A percentile compares a stretch with the other conserved stretches of the same genome.
Conservation (phyloP, 1,284 basidiomycete species). For the Hemileia vastatrix region DNA sequence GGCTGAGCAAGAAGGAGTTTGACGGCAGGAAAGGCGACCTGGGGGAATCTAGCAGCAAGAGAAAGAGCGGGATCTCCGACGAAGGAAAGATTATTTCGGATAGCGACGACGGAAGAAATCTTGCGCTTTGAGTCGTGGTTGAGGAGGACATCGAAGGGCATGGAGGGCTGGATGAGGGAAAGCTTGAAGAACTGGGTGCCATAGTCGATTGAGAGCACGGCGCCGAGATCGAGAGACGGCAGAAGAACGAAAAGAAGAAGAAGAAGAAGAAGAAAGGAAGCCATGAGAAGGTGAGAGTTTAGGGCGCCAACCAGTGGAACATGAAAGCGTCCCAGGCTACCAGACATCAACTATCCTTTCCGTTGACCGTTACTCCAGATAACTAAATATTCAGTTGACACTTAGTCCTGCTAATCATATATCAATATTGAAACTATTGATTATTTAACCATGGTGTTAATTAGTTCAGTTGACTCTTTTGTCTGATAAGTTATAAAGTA, state of each 20-base stretch:
- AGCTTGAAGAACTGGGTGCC: constrained; percentile 93
- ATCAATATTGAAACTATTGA: too few relatives aligned
- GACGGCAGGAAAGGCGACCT: constrained; percentile 72
- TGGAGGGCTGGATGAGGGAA: constrained; percentile 87
- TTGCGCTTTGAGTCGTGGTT: constrained; percentile 96
- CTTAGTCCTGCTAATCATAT: too few relatives aligned
- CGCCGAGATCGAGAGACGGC: constrained; percentile 1
- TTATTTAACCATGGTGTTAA: too few relatives aligned
- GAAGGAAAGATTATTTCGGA: constrained; percentile 59
- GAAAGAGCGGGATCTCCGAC: constrained; percentile 19
- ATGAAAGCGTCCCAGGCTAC: too few relatives aligned
- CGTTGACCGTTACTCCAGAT: too few relatives aligned
- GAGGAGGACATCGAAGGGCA: constrained; percentile 89
- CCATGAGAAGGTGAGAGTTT: too few relatives aligned
- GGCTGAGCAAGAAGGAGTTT: constrained; percentile 77
- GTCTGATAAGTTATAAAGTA: too few relatives aligned
- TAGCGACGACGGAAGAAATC: constrained; percentile 70
- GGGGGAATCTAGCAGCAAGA: constrained; percentile 70
- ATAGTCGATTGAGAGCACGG: constrained; percentile 84
- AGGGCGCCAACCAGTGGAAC: too few relatives aligned
- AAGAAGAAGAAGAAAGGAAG: too few relatives aligned
- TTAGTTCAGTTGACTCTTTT: too few relatives aligned
- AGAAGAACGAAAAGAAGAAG: not conserved
- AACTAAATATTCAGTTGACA: too few relatives aligned
- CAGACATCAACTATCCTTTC: too few relatives aligned